phyloP scores from a whole-genome alignment of 1,284 basidiomycete species.

The Schizopora paradoxa region DNA sequence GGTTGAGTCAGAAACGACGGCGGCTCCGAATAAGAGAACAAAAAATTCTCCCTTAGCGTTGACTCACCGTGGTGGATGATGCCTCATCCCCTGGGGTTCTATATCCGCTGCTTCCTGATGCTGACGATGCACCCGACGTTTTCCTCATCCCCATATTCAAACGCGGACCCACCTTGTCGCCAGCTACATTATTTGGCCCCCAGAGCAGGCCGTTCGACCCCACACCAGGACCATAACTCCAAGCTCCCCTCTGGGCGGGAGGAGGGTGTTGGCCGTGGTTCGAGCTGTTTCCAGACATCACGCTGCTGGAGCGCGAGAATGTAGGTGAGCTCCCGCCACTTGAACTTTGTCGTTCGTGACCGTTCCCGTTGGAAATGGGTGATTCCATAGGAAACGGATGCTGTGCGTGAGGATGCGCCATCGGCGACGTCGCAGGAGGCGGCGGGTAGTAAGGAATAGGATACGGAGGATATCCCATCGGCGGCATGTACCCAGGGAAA shows the following conservation, averaged over 20 bases:
- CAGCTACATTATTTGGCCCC: conserved; percentile 23
- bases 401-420: conserved; percentile 22
- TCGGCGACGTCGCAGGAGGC: conserved; percentile 28
- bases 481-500: conserved; percentile 1
- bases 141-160: conserved; percentile 47
- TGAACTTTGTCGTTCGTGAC: too few species aligned
- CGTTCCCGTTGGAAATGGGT: conserved; percentile 8
- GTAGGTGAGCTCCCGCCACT: conserved; percentile 12
- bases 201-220: conserved; percentile 21
- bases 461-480: conserved; percentile 15
- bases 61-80: conserved; percentile 66
- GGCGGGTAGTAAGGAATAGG: conserved; percentile 33
- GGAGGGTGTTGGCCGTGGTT: conserved; percentile 35
- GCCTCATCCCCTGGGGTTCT: conserved; percentile 69
- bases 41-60: conserved; percentile 19
- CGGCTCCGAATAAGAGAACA: conserved; percentile 17
- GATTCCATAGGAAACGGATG: conserved; percentile 27
- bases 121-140: conserved; percentile 38
- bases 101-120: conserved; percentile 45
- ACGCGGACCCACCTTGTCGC: conserved; percentile 55
- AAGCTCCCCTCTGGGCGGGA: conserved; percentile 45
- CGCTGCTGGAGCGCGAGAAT: conserved; percentile 13
- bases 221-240: conserved; percentile 66
- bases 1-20: conserved; percentile 12
- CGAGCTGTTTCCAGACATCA: conserved; percentile 18